Evolutionary conservation across 495 filamentous ascomycete species (phyloP), one percentile per base, ranked within the genome.

Genomic region (Tuber magnatum): DNA sequence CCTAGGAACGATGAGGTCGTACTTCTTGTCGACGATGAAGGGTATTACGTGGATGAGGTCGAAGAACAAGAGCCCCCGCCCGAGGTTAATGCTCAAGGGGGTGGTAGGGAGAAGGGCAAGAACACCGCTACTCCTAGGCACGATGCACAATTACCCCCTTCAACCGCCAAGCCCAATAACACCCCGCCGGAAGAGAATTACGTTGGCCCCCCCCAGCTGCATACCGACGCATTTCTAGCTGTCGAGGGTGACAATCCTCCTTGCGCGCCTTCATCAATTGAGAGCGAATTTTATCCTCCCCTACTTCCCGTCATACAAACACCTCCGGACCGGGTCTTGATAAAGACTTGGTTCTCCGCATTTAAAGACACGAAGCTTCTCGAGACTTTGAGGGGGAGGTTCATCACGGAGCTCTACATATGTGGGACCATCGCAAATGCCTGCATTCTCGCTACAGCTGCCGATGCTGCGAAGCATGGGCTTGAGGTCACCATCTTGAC

Each of bases 401-500:
- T 99, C 68, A 88, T 97, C 68, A 97, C 93, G 1, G 91, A 97
- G 80, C 84, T 99, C n/a, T 97, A 92, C 81, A 87, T 99, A 8
- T 97, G 93, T 80, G 95, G 95, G 20, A 88, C 91, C n/a, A 85
- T 94, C 48, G 94, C 92, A 22, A 97, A 97, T 82, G 86, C 93
- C 42, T 94, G 93, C 38, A 90, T 98, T 42, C 95, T 94, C 81
- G 95, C 95, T 14, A 99, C 95, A 2, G 94, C 93, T 38, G 85
- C 97, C 70, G 95, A 97, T 80, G 95, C 95, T 2, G 94, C 92
- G 0, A 88, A 89, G 24, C 91, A 97, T 82, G 95, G 95, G 20
- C 91, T 95, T 78, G 88, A 89, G 39, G 92, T 97, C 74, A 93
- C 91, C 8, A 84, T 99, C 20, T 85, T 99, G 41, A 91, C 94